Evolutionary conservation across 2,329 filamentous ascomycete genomes (phyloP).

Genomic region (Clonostachys solani): DNA sequence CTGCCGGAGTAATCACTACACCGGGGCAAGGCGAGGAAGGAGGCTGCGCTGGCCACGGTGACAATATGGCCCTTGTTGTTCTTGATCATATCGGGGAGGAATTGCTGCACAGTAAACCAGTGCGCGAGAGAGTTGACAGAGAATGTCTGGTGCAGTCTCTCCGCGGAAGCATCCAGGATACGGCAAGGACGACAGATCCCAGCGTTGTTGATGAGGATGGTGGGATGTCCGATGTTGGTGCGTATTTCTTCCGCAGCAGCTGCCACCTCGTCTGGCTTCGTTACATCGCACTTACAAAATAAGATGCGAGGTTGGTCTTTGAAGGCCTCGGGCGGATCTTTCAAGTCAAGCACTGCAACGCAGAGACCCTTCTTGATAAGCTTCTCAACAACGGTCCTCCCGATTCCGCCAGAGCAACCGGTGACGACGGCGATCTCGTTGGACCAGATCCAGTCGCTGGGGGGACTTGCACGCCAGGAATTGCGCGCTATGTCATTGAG

Average conservation of each 20-base stretch:
- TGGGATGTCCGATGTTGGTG: constrained; percentile 52
- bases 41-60: constrained; percentile 63
- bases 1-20: constrained; percentile 63
- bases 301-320: constrained; percentile 35
- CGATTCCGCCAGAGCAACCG: constrained; percentile 37
- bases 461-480: constrained; percentile 14
- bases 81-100: constrained; percentile 60
- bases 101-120: constrained; percentile 60
- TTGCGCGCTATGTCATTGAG: constrained; percentile 19
- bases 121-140: constrained; percentile 64
- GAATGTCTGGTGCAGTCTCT: constrained; percentile 58
- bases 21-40: constrained; percentile 52
- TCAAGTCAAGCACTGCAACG: constrained; percentile 65
- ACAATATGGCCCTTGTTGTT: constrained; percentile 68
- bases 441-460: constrained; percentile 24
- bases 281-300: constrained; percentile 32
- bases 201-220: constrained; percentile 69
- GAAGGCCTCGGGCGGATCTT: constrained; percentile 20
- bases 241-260: constrained; percentile 31
- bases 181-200: constrained; percentile 55
- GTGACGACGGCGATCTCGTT: constrained; percentile 37
- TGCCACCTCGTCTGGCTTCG: constrained; percentile 37
- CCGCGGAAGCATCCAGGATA: constrained; percentile 52
- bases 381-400: constrained; percentile 23
- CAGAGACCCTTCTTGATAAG: constrained; percentile 41